Base-by-base conservation (phyloP, 176 grass and related monocot genomes). In the Otatea glauca region DNA sequence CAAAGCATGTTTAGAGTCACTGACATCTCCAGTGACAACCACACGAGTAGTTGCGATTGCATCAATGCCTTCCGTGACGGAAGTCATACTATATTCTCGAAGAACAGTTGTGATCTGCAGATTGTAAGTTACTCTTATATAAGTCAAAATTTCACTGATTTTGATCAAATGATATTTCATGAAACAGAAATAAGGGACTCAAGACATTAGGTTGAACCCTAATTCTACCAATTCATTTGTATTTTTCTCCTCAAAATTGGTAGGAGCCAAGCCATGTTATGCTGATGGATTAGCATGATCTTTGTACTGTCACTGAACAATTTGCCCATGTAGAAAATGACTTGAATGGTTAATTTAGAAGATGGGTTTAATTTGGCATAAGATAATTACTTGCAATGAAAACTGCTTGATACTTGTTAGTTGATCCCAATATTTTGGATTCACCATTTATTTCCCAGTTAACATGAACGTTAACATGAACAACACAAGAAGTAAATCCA, bases 51-150 rank as follows among this genome's bases (percentile, higher is more conserved):
- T 98, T 50, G 96, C 93, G 81, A 98, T 95, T 78, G 96, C 96
- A 81, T 98, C 93, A 66, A 98, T 98, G 63, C 93, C 96, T 90
- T 95, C 87, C n/a, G 91, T 98, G 42, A 98, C 96, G 21, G 93
- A 86, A 77, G 70, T 98, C 91, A 98, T 83, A 29, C 84, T 50
- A 32, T 98, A 98, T 88, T 98, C 96, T 81, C 74, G 81, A 70
- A 98, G 92, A 81, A 89, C 39, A 25, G 88, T 94, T 39, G 93
- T 91, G 61, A 92, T 87, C 96, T 98, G 82, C 27, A 81, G 1
- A 65, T 83, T 51, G 15, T 29, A 89, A 79, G 16, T 48, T 18
- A 61, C 29, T 23, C 41, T 18, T 7, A 47, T 27, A 23, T n/a
- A 47, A 20, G 4, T 51, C 72, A 50, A 63, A 25, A 77, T 39